Evolutionary conservation across 148 eudicot species (phyloP).

Genomic region (Cornus suecica): DNA sequence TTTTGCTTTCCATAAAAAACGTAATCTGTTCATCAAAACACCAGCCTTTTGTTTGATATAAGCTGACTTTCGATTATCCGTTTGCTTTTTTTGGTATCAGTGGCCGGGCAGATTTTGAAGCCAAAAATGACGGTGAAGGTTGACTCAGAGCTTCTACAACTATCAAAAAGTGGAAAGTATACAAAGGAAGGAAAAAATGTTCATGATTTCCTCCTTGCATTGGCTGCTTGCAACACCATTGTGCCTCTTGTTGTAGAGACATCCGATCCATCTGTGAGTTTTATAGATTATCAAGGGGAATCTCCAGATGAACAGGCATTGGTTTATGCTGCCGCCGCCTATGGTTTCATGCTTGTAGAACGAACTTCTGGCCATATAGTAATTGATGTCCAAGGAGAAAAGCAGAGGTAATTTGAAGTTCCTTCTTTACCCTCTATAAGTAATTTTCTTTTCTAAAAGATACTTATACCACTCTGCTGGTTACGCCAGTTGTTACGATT

Average conservation of each 20-base stretch:
- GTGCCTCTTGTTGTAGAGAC: conserved; percentile 75
- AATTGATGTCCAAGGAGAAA: conserved; percentile 85
- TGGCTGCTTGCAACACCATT: conserved; percentile 98
- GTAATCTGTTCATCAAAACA: not conserved
- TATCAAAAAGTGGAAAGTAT: conserved; percentile 38
- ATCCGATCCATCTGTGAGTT: conserved; percentile 47
- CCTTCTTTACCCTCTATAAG: not conserved
- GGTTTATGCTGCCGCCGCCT: conserved; percentile 97
- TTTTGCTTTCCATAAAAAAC: not conserved
- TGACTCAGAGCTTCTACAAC: conserved; percentile 58
- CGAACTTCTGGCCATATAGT: conserved; percentile 95
- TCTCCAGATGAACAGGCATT: conserved; percentile 99
- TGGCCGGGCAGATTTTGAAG: conserved; percentile 57
- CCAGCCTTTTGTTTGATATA: conserved; percentile 3
- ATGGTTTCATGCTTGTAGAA: conserved; percentile 89
- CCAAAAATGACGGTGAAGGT: conserved; percentile 93
- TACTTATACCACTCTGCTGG: conserved; percentile 7
- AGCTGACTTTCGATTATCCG: conserved; percentile 7
- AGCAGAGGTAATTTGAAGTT: conserved; percentile 54
- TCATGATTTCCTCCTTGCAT: conserved; percentile 79
- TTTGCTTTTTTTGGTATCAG: conserved; percentile 34
- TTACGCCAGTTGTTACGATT: not conserved
- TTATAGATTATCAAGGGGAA: conserved; percentile 94
- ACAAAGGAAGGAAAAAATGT: conserved; percentile 46
- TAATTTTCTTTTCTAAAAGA: not conserved